Base-by-base conservation (phyloP, 2,329 filamentous ascomycete species). In the Thelonectria discophora region DNA sequence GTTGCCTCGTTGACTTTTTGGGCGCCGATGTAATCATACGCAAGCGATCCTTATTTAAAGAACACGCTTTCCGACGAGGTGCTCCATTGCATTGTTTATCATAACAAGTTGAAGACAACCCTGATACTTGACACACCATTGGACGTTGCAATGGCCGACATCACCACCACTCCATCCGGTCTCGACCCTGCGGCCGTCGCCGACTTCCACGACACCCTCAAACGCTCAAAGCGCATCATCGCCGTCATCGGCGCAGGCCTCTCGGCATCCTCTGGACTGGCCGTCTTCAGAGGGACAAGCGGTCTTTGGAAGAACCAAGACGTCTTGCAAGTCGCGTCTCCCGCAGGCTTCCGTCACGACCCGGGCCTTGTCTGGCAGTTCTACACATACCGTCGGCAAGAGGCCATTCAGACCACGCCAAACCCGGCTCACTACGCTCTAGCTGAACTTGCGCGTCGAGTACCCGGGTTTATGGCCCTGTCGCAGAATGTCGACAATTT, bases 121-220 rank as follows among this genome's bases (percentile, higher is more conserved):
- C n/a, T n/a, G n/a, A n/a, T n/a, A n/a, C n/a, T n/a, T n/a, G n/a
- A n/a, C n/a, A 15, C 34, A 37, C 15, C 11, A 13, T 37, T 13
- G 3, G 15, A 37, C 11, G 15, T 13, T 4, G 15, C 15, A 37
- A 37, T 37, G 34, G 34, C 34, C 34, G 34, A 37, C 34, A 1
- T 37, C 34, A 37, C 34, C 15, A 37, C 34, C 4, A 37, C 15
- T 12, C 7, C 12, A 2, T 37, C 34, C 15, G 10, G 34, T 17
- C 40, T 43, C 3, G 40, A 43, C 40, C 40, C 40, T 9, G 40
- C 18, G 3, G 40, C 15, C 9, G 40, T 43, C 40, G 40, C 40
- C n/a, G 40, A 43, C n/a, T 43, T 43, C n/a, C 40, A 43, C 40
- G 40, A 43, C n/a, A 43, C 40, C 40, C 40, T 43, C 40, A 43